Evolutionary conservation across 2,329 filamentous ascomycete genomes (phyloP).

Genomic region (Colletotrichum eleusines): DNA sequence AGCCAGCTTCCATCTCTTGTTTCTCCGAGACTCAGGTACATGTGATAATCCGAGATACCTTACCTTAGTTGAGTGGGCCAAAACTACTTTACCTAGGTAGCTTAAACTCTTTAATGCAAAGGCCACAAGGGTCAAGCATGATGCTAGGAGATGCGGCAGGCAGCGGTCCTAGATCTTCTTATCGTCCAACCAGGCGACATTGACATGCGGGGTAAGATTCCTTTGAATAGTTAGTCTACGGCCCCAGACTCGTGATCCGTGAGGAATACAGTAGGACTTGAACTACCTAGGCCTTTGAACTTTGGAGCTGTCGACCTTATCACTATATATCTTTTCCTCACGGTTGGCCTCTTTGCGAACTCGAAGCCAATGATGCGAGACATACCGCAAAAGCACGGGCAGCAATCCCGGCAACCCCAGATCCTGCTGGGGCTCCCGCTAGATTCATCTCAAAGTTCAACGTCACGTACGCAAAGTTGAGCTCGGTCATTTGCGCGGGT

Average conservation of each 20-base stretch:
- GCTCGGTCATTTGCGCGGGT: not conserved
- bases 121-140: not conserved
- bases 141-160: not conserved
- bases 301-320: not conserved
- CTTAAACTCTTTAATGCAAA: not conserved
- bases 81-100: not conserved
- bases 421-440: not conserved
- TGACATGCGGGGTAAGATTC: not conserved
- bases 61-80: too few relatives aligned
- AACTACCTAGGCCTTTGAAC: not conserved
- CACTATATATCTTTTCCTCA: not conserved
- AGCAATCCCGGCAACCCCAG: not conserved
- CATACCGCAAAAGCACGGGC: not conserved
- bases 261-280: not conserved
- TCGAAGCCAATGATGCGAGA: not conserved
- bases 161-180: not conserved
- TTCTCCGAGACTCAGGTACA: rapidly evolving
- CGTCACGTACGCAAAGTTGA: not conserved
- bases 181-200: not conserved
- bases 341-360: not conserved
- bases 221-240: not conserved
- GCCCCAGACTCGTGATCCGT: not conserved
- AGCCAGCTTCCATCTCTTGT: not conserved
- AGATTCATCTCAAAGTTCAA: not conserved
- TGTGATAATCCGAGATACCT: too few relatives aligned